Percentiles rank a stretch among this genome's conserved stretches.
These are phyloP conservation scores for Rhizophora apiculata DNA, from an alignment of 345 rosid species.

Conservation along the genomic window DNA sequence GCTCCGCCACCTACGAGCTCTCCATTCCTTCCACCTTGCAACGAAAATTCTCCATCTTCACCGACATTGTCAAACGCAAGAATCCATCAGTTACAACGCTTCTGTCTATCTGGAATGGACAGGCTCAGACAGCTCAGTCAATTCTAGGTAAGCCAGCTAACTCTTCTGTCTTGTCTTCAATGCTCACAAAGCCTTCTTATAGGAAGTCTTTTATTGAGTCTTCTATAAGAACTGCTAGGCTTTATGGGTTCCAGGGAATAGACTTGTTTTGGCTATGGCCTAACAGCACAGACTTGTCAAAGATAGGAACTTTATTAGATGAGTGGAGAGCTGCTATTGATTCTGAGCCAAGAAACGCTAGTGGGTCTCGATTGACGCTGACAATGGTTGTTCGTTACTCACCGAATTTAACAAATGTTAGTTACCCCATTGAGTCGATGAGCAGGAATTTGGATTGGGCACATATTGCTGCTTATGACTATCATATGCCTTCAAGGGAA, in stretches of 20 bases:
- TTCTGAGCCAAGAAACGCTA: slow-evolving; percentile 14
- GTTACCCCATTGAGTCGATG: slow-evolving; percentile 26
- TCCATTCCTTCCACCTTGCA: background rate
- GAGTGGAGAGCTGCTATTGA: slow-evolving; percentile 27
- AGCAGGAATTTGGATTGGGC: slow-evolving; percentile 31
- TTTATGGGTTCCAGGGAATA: slow-evolving; percentile 29
- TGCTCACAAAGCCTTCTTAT: slow-evolving; percentile 17
- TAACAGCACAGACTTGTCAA: slow-evolving; percentile 21
- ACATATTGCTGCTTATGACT: slow-evolving; percentile 25
- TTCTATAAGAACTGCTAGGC: slow-evolving; percentile 19
- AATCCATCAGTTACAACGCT: slow-evolving; percentile 30
- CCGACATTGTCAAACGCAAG: slow-evolving; percentile 21
- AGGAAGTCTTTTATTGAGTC: slow-evolving; percentile 27
- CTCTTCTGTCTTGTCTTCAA: slow-evolving; percentile 30
- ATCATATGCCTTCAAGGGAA: slow-evolving; percentile 30
- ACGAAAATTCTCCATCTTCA: slow-evolving; percentile 25
- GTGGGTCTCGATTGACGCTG: background rate
- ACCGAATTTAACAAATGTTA: slow-evolving; percentile 1
- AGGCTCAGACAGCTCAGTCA: slow-evolving; percentile 6
- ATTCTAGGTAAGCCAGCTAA: slow-evolving; percentile 1
- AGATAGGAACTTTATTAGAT: slow-evolving; percentile 17
- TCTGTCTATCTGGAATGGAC: slow-evolving; percentile 33
- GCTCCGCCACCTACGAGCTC: slow-evolving; percentile 20
- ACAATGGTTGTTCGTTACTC: slow-evolving; percentile 21
- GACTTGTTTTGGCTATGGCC: slow-evolving; percentile 36